These are phyloP conservation scores for Monosporascus sp. DNA, from an alignment of 2,329 filamentous ascomycete genomes.

Conservation along the genomic window DNA sequence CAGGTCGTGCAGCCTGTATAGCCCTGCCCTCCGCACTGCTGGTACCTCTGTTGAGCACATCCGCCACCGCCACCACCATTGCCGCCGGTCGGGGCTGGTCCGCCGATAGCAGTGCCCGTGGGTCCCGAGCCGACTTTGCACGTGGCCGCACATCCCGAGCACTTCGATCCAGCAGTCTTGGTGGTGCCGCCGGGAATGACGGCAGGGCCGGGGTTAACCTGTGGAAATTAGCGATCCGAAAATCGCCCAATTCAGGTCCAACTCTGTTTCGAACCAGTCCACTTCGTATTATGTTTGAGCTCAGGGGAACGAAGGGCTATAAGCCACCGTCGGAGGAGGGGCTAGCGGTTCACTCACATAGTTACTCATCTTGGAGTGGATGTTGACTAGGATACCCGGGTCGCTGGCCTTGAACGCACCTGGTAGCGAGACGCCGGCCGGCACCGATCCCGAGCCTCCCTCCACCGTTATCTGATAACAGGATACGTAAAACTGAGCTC, in stretches of 20 bases:
- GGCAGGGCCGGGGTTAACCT: conserved; percentile 35
- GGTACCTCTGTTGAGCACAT: conserved; percentile 29
- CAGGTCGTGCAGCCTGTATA: conserved; percentile 38
- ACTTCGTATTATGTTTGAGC: no score
- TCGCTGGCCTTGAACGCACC: conserved; percentile 38
- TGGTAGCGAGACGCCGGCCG: conserved; percentile 32
- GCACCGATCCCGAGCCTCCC: conserved; percentile 21
- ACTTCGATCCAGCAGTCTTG: conserved; percentile 34
- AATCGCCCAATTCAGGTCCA: not conserved
- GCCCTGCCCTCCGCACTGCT: conserved; percentile 36
- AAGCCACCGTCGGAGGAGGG: no score
- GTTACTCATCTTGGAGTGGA: conserved; percentile 34
- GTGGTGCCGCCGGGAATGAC: conserved; percentile 36
- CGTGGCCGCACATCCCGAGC: conserved; percentile 35
- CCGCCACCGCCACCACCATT: conserved; percentile 13
- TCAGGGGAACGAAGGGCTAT: no score
- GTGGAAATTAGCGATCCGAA: not conserved
- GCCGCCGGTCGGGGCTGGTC: conserved; percentile 8
- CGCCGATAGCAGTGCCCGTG: conserved; percentile 18
- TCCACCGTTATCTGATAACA: conserved; percentile 27
- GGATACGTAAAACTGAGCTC: conserved; percentile 27
- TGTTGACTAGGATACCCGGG: conserved; percentile 43
- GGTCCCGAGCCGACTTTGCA: conserved; percentile 29
- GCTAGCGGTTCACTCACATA: conserved; percentile 20
- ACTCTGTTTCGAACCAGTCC: no score